Percentiles rank a stretch among this genome's conserved stretches.
phyloP scores from a whole-genome alignment of 2,329 filamentous ascomycete genomes.

The Penicillium sp. region DNA sequence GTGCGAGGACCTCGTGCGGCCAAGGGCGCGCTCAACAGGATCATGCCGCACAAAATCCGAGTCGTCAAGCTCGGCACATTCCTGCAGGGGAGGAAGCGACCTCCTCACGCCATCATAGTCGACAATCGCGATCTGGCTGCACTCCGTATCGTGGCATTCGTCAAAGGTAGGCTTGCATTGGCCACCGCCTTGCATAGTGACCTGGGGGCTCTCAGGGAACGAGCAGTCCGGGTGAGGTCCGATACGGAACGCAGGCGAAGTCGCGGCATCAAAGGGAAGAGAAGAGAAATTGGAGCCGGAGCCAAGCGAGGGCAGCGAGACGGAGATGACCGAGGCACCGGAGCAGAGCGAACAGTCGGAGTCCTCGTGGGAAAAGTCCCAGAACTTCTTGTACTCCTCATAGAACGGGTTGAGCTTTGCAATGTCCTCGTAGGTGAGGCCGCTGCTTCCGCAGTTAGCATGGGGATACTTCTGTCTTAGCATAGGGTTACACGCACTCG shows the following conservation, averaged over 20 bases:
- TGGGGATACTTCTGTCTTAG: neutral
- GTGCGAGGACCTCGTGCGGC: slow-evolving; percentile 27
- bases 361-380: slow-evolving; percentile 22
- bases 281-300: slow-evolving; percentile 17
- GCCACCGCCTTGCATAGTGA: slow-evolving; percentile 19
- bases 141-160: slow-evolving; percentile 3
- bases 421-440: slow-evolving; percentile 32
- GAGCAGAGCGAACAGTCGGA: slow-evolving; percentile 19
- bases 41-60: slow-evolving; percentile 7
- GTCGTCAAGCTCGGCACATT: neutral
- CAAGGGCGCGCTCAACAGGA: slow-evolving; percentile 10
- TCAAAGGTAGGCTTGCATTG: slow-evolving; percentile 23
- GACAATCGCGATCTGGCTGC: slow-evolving; percentile 24
- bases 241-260: slow-evolving; percentile 16
- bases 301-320: slow-evolving; percentile 24
- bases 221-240: neutral
- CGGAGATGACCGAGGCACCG: slow-evolving; percentile 22
- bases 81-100: slow-evolving; percentile 12
- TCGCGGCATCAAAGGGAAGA: slow-evolving; percentile 16
- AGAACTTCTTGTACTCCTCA: slow-evolving; percentile 29
- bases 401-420: slow-evolving; percentile 35
- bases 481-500: slow-evolving; percentile 27
- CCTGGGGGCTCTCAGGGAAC: slow-evolving; percentile 11
- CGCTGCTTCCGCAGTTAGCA: slow-evolving; percentile 24
- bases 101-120: slow-evolving; percentile 11